Percentiles rank a stretch among this genome's conserved stretches.
phyloP scores from a whole-genome alignment of 208 protist genomes.

The Acanthamoeba sp. region DNA sequence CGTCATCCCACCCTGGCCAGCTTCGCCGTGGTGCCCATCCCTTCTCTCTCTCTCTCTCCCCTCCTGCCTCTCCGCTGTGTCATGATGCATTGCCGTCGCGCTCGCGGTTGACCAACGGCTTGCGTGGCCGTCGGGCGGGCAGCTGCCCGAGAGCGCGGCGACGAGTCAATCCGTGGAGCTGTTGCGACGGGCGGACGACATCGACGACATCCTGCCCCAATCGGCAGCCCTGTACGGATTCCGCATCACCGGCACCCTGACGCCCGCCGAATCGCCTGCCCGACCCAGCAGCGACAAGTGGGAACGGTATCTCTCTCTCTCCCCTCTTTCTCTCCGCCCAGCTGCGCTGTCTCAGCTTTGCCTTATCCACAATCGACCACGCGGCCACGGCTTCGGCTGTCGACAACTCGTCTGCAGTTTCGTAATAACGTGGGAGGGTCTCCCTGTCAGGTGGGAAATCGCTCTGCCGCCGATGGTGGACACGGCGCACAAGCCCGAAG shows the following conservation, averaged over 20 bases:
- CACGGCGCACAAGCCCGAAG: neutral
- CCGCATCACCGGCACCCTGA: neutral
- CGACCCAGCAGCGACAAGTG: neutral
- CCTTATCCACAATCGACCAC: no score
- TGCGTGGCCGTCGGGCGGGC: neutral
- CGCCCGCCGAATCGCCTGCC: neutral
- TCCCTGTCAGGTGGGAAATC: neutral
- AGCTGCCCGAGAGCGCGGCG: neutral
- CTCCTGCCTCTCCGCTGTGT: neutral
- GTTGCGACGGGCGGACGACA: conserved; percentile 6
- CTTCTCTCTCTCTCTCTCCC: neutral
- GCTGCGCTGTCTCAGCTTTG: no score
- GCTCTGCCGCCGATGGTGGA: conserved; percentile 20
- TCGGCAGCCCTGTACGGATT: neutral
- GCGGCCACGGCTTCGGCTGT: no score
- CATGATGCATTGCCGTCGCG: no score
- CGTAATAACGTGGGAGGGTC: neutral
- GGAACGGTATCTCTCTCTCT: no score
- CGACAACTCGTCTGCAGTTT: no score
- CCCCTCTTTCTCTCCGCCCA: no score
- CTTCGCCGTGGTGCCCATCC: neutral
- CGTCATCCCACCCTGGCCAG: neutral
- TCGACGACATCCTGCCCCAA: conserved; percentile 30
- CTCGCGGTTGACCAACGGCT: neutral
- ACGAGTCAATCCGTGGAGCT: neutral